These are phyloP conservation scores for Cladobotryum protrusum DNA, from an alignment of 2,329 filamentous ascomycete species.

Conservation along the genomic window DNA sequence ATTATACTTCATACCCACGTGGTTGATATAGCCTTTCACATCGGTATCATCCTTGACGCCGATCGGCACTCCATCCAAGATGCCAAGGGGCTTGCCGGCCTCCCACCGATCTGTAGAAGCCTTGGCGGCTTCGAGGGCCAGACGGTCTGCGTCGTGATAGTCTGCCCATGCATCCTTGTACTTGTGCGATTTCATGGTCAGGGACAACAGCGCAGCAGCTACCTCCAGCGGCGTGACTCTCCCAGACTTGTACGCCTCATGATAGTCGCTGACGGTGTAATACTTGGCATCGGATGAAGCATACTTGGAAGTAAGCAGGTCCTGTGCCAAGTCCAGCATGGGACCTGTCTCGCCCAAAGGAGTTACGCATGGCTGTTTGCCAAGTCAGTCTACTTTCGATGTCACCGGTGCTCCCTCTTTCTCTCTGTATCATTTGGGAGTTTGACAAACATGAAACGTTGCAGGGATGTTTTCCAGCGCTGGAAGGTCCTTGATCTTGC, in stretches of 20 bases:
- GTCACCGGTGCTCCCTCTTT: background rate
- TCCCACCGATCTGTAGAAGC: conserved; percentile 69
- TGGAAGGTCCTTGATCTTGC: conserved; percentile 39
- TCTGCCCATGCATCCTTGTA: conserved; percentile 72
- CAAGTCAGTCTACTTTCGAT: background rate
- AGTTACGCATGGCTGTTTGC: conserved; percentile 49
- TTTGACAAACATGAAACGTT: conserved; percentile 39
- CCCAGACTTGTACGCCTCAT: conserved; percentile 65
- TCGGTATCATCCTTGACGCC: conserved; percentile 78
- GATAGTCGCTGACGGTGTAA: conserved; percentile 69
- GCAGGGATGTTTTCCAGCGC: conserved; percentile 39
- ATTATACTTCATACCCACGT: conserved; percentile 57
- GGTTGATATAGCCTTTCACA: conserved; percentile 63
- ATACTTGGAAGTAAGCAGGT: conserved; percentile 36
- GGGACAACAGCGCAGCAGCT: conserved; percentile 60
- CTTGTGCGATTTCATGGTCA: conserved; percentile 54
- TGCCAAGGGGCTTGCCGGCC: conserved; percentile 55
- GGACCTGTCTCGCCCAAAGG: conserved; percentile 36
- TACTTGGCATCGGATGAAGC: conserved; percentile 45
- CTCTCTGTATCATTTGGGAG: too few species aligned
- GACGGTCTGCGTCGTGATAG: conserved; percentile 48
- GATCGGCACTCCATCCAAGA: conserved; percentile 77
- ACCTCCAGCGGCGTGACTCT: conserved; percentile 66
- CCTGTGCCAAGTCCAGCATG: conserved; percentile 36
- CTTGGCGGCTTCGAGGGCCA: conserved; percentile 60